Evolutionary conservation across 106 monocot species (phyloP).

Genomic region (Allium cepa): DNA sequence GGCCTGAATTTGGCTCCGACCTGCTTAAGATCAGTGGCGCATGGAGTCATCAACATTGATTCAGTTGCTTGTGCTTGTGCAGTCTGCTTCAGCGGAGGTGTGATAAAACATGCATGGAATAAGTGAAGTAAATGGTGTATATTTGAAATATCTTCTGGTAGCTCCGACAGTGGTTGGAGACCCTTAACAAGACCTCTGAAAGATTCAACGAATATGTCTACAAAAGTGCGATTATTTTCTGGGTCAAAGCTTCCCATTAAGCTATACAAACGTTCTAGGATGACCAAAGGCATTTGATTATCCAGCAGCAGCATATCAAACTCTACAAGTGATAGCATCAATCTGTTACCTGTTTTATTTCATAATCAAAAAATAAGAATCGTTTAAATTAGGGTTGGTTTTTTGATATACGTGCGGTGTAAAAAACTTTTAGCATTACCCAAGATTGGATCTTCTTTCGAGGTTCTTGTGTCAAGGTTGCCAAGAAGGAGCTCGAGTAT

Average conservation of each 20-base stretch:
- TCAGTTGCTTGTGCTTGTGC: neutral
- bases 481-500: conserved; percentile 5
- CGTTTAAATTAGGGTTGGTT: too few species aligned
- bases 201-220: neutral
- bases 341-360: neutral
- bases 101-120: conserved; percentile 7
- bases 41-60: conserved; percentile 8
- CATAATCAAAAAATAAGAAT: too few species aligned
- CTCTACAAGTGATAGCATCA: neutral
- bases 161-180: neutral
- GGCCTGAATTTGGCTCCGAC: neutral
- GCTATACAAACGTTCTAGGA: neutral
- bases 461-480: neutral
- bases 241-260: neutral
- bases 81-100: neutral
- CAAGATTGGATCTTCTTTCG: neutral
- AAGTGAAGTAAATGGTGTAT: conserved; percentile 8
- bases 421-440: too few species aligned
- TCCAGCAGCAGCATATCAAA: conserved; percentile 6
- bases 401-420: too few species aligned
- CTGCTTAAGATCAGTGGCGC: conserved; percentile 2
- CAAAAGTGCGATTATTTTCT: neutral
- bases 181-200: neutral
- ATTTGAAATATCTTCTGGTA: too few species aligned
- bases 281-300: conserved; percentile 2